Percentiles rank a stretch among this genome's conserved stretches.
These are phyloP conservation scores for Eucalyptus urophylla DNA, from an alignment of 345 rosid genomes.

Conservation along the genomic window DNA sequence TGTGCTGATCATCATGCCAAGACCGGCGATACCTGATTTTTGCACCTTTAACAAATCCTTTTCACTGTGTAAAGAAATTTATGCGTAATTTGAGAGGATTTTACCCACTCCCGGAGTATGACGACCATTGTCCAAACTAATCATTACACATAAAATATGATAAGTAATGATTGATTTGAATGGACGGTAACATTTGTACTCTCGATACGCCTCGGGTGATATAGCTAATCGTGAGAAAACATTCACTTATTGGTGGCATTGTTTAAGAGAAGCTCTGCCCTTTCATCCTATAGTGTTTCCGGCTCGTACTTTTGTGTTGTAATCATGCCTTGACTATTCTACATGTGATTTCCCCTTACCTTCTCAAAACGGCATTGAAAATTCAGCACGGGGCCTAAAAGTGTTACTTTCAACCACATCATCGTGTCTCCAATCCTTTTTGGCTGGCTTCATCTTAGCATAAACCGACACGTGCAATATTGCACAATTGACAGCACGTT, in stretches of 20 bases:
- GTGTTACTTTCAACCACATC: not conserved
- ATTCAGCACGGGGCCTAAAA: not conserved
- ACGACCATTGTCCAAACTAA: not conserved
- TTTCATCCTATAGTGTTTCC: not conserved
- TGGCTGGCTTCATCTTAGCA: not conserved
- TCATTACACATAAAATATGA: not conserved
- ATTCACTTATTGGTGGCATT: not conserved
- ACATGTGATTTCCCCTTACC: not conserved
- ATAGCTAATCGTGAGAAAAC: not conserved
- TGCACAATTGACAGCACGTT: not conserved
- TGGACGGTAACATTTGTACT: not conserved
- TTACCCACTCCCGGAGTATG: not conserved
- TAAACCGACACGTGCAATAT: not conserved
- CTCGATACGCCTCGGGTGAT: fast-evolving
- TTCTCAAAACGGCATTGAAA: not conserved
- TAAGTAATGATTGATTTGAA: not conserved
- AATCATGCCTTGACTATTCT: not conserved
- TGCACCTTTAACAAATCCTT: not conserved
- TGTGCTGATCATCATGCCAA: not conserved
- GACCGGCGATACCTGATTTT: not conserved
- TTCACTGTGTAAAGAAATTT: not conserved
- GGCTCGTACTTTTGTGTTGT: not conserved
- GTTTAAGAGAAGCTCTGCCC: no score
- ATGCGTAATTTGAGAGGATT: not conserved
- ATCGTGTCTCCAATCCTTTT: not conserved